Evolutionary conservation across 441 rosid genomes (phyloP).

Genomic region (Iberis amara): DNA sequence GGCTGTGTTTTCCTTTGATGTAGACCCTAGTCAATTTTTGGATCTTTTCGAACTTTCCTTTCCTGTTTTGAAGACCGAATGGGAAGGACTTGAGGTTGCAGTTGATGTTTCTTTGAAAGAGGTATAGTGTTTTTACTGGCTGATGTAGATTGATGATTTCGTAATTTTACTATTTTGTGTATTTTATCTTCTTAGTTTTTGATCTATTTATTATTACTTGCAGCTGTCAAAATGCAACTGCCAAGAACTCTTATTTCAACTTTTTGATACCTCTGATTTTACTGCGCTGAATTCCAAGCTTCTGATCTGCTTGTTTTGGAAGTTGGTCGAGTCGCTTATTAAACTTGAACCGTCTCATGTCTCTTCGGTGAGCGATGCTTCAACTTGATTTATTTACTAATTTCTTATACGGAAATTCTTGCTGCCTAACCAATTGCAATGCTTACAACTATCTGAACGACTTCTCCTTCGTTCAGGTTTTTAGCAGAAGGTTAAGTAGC

Average conservation of each 20-base stretch:
- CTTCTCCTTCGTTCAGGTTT: constrained; percentile 46
- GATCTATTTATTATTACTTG: constrained; percentile 27
- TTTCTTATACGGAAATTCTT: constrained; percentile 15
- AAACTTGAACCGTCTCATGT: constrained; percentile 36
- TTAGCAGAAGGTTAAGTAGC: constrained; percentile 36
- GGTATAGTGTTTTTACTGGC: constrained; percentile 41
- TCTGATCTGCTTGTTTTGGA: constrained; percentile 65
- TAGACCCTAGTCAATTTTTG: constrained; percentile 42
- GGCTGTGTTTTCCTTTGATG: constrained; percentile 30
- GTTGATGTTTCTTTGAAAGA: constrained; percentile 41
- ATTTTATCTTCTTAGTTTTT: constrained; percentile 4
- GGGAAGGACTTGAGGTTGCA: constrained; percentile 50
- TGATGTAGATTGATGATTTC: constrained; percentile 19
- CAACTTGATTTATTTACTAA: constrained; percentile 13
- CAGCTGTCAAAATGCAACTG: constrained; percentile 69
- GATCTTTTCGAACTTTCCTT: constrained; percentile 67
- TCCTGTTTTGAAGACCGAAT: constrained; percentile 66
- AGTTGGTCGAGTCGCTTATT: constrained; percentile 49
- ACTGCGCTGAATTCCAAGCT: constrained; percentile 45
- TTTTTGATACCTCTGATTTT: constrained; percentile 41
- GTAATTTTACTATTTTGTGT: constrained; percentile 1
- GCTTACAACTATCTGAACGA: constrained; percentile 18
- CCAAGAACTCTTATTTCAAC: constrained; percentile 54
- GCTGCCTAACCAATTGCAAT: constrained; percentile 7
- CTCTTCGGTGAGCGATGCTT: constrained; percentile 46